phyloP scores from a whole-genome alignment of 345 rosid genomes.

The Moricandia moricandioides region DNA sequence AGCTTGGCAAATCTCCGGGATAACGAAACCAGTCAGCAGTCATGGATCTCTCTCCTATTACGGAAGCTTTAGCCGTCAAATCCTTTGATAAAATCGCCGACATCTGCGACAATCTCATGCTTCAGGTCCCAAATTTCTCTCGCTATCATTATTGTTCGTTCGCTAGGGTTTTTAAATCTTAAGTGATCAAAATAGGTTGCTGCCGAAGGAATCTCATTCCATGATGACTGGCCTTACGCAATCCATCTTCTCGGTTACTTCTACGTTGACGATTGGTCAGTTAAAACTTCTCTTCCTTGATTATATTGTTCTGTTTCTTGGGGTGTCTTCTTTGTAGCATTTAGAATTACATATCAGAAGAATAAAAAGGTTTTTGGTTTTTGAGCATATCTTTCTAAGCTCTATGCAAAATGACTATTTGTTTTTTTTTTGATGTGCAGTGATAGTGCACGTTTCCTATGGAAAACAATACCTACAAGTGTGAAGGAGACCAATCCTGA shows the following conservation, averaged over 20 bases:
- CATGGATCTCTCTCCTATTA: conserved; percentile 71
- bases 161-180: conserved; percentile 12
- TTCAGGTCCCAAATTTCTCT: conserved; percentile 45
- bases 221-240: conserved; percentile 88
- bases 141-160: conserved; percentile 1
- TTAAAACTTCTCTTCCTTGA: not conserved
- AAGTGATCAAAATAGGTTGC: conserved; percentile 47
- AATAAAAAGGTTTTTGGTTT: too few relatives aligned
- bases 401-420: too few relatives aligned
- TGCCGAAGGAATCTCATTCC: conserved; percentile 62
- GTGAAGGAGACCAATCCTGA: conserved; percentile 73
- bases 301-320: not conserved
- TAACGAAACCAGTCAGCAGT: not conserved
- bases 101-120: conserved; percentile 74
- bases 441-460: conserved; percentile 73
- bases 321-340: too few relatives aligned
- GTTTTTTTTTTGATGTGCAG: too few relatives aligned
- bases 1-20: not conserved
- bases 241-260: conserved; percentile 75
- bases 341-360: too few relatives aligned
- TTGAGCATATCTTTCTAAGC: too few relatives aligned
- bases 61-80: conserved; percentile 56
- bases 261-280: conserved; percentile 65
- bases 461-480: conserved; percentile 69
- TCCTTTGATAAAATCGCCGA: conserved; percentile 65